These are phyloP conservation scores for Prunus fruticosa DNA, from an alignment of 306 rosid species.

Conservation along the genomic window DNA sequence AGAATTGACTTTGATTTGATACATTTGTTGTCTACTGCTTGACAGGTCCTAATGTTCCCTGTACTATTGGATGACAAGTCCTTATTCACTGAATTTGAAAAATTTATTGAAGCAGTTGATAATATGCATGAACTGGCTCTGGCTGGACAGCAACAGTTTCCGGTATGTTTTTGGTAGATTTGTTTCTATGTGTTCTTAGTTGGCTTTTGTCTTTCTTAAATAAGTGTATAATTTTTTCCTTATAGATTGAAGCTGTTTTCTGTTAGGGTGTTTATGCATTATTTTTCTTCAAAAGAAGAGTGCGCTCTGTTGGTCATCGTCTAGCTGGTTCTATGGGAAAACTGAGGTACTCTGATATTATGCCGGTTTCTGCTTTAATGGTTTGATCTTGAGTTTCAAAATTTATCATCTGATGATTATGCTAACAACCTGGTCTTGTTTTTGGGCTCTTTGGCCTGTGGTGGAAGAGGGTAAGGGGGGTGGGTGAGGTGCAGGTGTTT, in stretches of 20 bases:
- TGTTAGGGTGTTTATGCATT: slow-evolving; percentile 89
- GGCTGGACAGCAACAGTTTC: slow-evolving; percentile 88
- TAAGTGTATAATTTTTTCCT: slow-evolving; percentile 4
- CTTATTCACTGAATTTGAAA: slow-evolving; percentile 78
- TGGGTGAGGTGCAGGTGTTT: not conserved
- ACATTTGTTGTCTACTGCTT: slow-evolving; percentile 20
- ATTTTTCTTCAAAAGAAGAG: slow-evolving; percentile 84
- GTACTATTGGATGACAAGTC: slow-evolving; percentile 66
- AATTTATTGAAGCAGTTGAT: slow-evolving; percentile 87
- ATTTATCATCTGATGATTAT: not conserved
- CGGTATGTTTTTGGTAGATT: slow-evolving; percentile 49
- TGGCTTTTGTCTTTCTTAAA: slow-evolving; percentile 2
- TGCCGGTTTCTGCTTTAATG: not conserved
- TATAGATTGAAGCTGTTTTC: slow-evolving; percentile 22
- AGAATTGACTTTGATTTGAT: not conserved
- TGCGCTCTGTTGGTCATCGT: slow-evolving; percentile 94
- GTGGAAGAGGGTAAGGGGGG: not conserved
- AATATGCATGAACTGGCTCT: slow-evolving; percentile 83
- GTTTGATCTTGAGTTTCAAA: not conserved
- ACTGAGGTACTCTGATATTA: slow-evolving; percentile 52
- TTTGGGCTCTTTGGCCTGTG: not conserved
- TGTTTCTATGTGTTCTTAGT: not conserved
- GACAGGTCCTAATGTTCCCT: slow-evolving; percentile 88
- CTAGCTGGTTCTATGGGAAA: slow-evolving; percentile 87
- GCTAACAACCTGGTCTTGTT: not conserved